Base-by-base conservation (phyloP, 768 basidiomycete species). In the Amanita fuliginea region DNA sequence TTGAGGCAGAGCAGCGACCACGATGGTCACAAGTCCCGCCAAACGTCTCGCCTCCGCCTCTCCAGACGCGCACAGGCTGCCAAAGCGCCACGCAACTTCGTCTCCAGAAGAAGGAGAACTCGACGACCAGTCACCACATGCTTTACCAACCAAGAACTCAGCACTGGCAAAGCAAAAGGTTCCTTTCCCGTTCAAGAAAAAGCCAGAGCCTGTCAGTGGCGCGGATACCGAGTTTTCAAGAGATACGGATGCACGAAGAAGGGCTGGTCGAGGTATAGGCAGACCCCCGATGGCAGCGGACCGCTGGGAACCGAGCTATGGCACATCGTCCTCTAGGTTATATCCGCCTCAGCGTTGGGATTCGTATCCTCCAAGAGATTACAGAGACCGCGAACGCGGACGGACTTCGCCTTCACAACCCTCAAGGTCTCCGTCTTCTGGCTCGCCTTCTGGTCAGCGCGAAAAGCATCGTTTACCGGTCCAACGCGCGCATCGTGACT, bases 101-200 rank as follows among this genome's bases (percentile, higher is more conserved):
- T 80, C 85, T 1, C 86, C 86, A 44, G 87, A 90, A 63, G 87
- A 90, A 60, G 87, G 87, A 52, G 87, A 90, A 57, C 67, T 90
- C 43, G 85, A 86, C 64, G 86, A 88, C 51, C 33, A 57, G 49
- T 47, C 58, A 13, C 47, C 60, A 32, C 57, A 60, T 45, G 56
- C 61, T 19, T 56, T 64, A 42, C 68, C 69, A n/a, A 54, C 64
- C 0, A 69, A 72, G 55, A 63, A 70, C 14, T 36, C 39, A 28
- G 21, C 34, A 1, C 18, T 58, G 53, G 16, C 54, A 56, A 64
- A 77, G 60, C 42, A 67, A 16, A 79, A 76, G 58, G 74, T 86
- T 19, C 77, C 82, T 7, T 88, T 86, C 63, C 87, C 87, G 1
- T 88, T 89, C 69, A 89, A 88, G 65, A 74, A 68, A 60, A 76